Evolutionary conservation across 2,329 filamentous ascomycete genomes (phyloP).

Genomic region (Talaromyces sp.): DNA sequence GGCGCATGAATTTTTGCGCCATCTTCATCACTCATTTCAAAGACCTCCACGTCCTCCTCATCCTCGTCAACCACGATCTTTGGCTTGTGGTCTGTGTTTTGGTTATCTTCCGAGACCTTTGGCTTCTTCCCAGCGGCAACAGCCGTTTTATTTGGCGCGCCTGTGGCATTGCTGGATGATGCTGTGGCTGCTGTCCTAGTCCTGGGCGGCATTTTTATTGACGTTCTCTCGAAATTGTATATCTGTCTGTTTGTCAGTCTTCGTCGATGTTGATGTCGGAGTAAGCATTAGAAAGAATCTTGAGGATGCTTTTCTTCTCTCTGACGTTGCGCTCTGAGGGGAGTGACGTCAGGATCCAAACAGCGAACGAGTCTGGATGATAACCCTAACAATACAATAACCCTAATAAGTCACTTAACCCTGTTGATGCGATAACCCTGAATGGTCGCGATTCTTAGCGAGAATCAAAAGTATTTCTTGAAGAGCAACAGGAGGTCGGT

Average conservation of each 20-base stretch:
- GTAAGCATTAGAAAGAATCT: background rate
- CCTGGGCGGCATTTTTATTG: conserved; percentile 6
- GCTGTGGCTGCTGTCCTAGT: background rate
- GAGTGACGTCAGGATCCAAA: conserved; percentile 4
- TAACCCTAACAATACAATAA: background rate
- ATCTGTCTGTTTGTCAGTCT: background rate
- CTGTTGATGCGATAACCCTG: background rate
- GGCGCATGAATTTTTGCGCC: background rate
- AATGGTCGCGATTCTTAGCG: background rate
- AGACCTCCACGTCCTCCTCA: conserved; percentile 13
- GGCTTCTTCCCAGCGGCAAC: background rate
- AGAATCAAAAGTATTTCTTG: background rate
- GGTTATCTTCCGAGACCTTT: background rate
- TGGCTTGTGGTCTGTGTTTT: background rate
- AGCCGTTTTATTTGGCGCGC: background rate
- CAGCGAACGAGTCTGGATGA: background rate
- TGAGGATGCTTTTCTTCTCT: background rate
- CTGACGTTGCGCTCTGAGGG: background rate
- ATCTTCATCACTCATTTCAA: background rate
- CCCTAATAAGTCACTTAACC: background rate
- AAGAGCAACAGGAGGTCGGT: background rate
- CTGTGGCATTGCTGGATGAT: background rate
- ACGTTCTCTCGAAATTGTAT: background rate
- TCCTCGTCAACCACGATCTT: background rate
- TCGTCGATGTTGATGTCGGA: background rate